Evolutionary conservation across 2,329 filamentous ascomycete species (phyloP).

Genomic region (Cercospora beticola): DNA sequence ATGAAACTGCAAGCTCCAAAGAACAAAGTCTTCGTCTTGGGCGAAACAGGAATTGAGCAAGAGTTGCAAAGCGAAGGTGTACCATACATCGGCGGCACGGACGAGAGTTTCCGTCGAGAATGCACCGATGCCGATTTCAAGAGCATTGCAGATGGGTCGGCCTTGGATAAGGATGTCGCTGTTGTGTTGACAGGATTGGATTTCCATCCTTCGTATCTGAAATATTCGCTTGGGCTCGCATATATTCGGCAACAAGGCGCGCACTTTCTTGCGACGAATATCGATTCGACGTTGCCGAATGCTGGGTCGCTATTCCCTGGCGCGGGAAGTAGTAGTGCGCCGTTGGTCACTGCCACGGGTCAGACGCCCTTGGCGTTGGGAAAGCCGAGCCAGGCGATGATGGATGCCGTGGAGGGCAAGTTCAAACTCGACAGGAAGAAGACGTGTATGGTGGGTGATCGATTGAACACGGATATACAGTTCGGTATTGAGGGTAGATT

Average conservation of each 20-base stretch:
- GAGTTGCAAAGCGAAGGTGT: constrained; percentile 80
- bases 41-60: constrained; percentile 86
- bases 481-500: constrained; percentile 90
- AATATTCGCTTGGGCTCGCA: constrained; percentile 78
- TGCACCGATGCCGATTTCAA: constrained; percentile 78
- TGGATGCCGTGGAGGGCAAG: constrained; percentile 97
- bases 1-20: constrained; percentile 73
- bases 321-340: constrained; percentile 77
- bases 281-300: constrained; percentile 83
- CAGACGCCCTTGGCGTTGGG: constrained; percentile 75
- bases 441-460: constrained; percentile 94
- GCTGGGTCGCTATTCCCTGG: constrained; percentile 84
- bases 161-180: constrained; percentile 84
- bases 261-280: constrained; percentile 87
- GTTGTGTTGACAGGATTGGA: constrained; percentile 88
- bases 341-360: constrained; percentile 64
- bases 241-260: constrained; percentile 76
- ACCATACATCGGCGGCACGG: constrained; percentile 81
- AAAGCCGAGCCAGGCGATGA: constrained; percentile 98
- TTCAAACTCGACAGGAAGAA: constrained; percentile 80
- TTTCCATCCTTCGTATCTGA: constrained; percentile 94
- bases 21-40: constrained; percentile 92
- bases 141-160: constrained; percentile 67
- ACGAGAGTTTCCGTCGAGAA: constrained; percentile 72
- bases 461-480: constrained; percentile 91